Base-by-base conservation (phyloP, 768 basidiomycete species). In the Mycena metata region DNA sequence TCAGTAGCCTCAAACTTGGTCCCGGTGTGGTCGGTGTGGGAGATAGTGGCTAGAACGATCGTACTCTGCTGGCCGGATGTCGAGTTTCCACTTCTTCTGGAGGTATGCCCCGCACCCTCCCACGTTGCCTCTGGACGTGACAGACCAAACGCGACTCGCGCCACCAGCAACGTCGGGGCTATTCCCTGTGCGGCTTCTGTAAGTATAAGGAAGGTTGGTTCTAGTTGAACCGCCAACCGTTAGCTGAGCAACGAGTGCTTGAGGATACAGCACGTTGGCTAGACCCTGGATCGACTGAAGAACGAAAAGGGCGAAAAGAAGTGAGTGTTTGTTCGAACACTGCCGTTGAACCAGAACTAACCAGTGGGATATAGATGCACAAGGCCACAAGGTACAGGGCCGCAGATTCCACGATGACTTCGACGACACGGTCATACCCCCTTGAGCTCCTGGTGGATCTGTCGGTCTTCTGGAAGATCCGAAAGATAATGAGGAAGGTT, bases 351-450 rank as follows among this genome's bases (percentile, higher is more conserved):
- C n/a, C n/a, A n/a, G n/a, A n/a, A n/a, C n/a, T n/a, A n/a, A n/a
- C n/a, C n/a, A n/a, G n/a, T 51, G 60, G 47, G 41, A 66, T 33
- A 42, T 41, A 66, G 13, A 59, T 42, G 45, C 43, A 21, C 47
- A 66, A 23, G 35, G 57, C 36, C 36, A 57, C 58, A 24, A 45
- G 19, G 39, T 66, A 66, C 39, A 66, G 23, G 19, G 41, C 39
- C 12, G 65, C 65, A 26, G 65, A 66, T 36, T 66, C 65, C 57
- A 66, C 58, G 39, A 66, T 50, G 21, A 66, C 54, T 39, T 66
- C 65, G 24, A 66, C 60, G 23, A 66, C 50, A 23, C 39, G 47
- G 17, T 26, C 35, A 45, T 66, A 66, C 3, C 41, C 50, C 23
- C 12, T 41, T 13, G 41, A 35, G 23, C 52, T 12, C 10, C 45